A percentile compares a stretch with the other conserved stretches of the same genome.
phyloP scores from a whole-genome alignment of 2,329 filamentous ascomycete genomes.

The Aspergillus pseudonomiae region DNA sequence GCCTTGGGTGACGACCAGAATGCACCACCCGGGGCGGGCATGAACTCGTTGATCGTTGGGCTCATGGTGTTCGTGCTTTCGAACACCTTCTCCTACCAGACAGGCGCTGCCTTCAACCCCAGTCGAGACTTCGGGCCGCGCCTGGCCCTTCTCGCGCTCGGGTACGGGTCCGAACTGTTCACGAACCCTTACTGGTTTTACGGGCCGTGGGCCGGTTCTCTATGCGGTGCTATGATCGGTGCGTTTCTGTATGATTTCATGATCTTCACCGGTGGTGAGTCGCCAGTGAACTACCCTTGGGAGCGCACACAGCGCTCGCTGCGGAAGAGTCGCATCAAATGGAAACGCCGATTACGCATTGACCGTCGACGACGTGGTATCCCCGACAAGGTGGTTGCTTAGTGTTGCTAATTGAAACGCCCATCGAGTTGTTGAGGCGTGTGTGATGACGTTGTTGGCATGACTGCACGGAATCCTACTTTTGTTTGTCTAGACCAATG shows the following conservation, averaged over 20 bases:
- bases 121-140: conserved; percentile 55
- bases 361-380: not conserved
- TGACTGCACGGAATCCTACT: no score
- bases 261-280: conserved; percentile 56
- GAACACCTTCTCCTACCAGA: conserved; percentile 50
- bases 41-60: conserved; percentile 55
- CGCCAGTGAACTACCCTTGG: conserved; percentile 55
- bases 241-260: conserved; percentile 56
- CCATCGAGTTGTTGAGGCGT: not conserved
- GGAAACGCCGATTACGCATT: conserved; percentile 32
- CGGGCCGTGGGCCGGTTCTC: conserved; percentile 46
- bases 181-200: conserved; percentile 52
- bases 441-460: not conserved
- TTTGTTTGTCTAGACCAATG: no score
- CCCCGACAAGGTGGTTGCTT: not conserved
- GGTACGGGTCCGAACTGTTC: conserved; percentile 49
- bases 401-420: not conserved
- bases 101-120: conserved; percentile 53
- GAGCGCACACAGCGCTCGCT: conserved; percentile 44
- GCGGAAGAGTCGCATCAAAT: conserved; percentile 48
- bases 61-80: conserved; percentile 41
- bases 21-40: conserved; percentile 53
- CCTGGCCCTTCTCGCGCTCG: conserved; percentile 49
- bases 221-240: conserved; percentile 46
- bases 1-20: conserved; percentile 52